A percentile compares a stretch with the other conserved stretches of the same genome.
Evolutionary conservation across 2,329 filamentous ascomycete genomes (phyloP).

Genomic region (Didymella pinodella): DNA sequence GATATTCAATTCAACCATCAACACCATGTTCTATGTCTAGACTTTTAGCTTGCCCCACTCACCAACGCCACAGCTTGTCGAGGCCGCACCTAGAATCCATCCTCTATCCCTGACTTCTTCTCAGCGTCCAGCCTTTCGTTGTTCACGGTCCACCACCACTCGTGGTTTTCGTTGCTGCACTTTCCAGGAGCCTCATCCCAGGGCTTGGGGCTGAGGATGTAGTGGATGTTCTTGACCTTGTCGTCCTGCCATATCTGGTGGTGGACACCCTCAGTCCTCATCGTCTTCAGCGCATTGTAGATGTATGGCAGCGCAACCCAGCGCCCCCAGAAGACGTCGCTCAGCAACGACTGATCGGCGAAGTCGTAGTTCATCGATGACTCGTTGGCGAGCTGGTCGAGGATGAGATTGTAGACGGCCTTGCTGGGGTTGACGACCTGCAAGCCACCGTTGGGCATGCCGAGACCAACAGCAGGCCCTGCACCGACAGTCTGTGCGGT

Average conservation of each 20-base stretch:
- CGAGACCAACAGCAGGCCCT: constrained; percentile 59
- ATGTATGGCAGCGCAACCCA: constrained; percentile 68
- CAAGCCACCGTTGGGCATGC: constrained; percentile 67
- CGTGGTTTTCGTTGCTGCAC: constrained; percentile 58
- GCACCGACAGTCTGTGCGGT: constrained; percentile 62
- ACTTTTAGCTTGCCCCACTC: background rate
- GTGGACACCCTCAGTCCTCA: constrained; percentile 64
- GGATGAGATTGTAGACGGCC: constrained; percentile 61
- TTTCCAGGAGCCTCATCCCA: constrained; percentile 64
- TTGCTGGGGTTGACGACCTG: constrained; percentile 68
- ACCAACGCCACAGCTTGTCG: background rate
- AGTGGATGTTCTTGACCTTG: constrained; percentile 69
- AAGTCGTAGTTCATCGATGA: constrained; percentile 64
- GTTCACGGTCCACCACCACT: constrained; percentile 67
- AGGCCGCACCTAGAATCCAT: constrained; percentile 56
- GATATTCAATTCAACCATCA: constrained; percentile 16
- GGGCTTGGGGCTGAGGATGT: constrained; percentile 68
- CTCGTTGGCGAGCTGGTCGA: constrained; percentile 56
- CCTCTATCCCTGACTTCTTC: constrained; percentile 57
- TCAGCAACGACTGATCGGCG: constrained; percentile 65
- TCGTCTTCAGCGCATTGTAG: constrained; percentile 69
- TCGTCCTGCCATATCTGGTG: constrained; percentile 67
- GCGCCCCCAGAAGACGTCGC: constrained; percentile 64
- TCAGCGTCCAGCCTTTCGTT: constrained; percentile 59
- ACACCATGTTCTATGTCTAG: constrained; percentile 8